Conservation (phyloP, 2,329 filamentous ascomycete species). For the Xylaria sp. region DNA sequence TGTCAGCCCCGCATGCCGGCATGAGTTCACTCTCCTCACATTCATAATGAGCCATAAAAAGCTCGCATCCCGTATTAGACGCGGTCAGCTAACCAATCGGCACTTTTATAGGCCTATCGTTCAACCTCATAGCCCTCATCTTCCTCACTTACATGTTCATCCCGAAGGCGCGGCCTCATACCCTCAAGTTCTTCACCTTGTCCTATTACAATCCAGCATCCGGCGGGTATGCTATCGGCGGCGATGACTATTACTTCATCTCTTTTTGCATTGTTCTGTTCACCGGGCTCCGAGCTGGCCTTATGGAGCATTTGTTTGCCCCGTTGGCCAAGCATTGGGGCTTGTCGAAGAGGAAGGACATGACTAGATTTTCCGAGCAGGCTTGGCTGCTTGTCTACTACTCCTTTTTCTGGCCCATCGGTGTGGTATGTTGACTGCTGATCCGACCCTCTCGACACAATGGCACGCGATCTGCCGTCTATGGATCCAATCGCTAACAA, state of each 20-base stretch:
- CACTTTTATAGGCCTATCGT: conserved; percentile 61
- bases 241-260: conserved; percentile 74
- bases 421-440: conserved; percentile 57
- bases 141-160: conserved; percentile 77
- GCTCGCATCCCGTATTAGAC: conserved; percentile 2
- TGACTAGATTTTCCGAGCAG: conserved; percentile 87
- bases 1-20: neutral
- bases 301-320: conserved; percentile 81
- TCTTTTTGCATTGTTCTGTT: conserved; percentile 75
- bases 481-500: conserved; percentile 1
- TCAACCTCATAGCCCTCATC: conserved; percentile 80
- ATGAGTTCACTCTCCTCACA: conserved; percentile 11
- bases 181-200: conserved; percentile 81
- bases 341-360: conserved; percentile 68
- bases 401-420: conserved; percentile 71
- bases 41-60: conserved; percentile 5
- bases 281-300: conserved; percentile 75
- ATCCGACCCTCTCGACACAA: neutral
- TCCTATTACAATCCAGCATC: conserved; percentile 71
- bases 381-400: conserved; percentile 88
- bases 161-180: conserved; percentile 70
- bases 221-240: conserved; percentile 68
- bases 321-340: conserved; percentile 70
- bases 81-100: conserved; percentile 16
- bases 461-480: conserved; percentile 9